phyloP scores from a whole-genome alignment of 1,284 basidiomycete species.

The Cryptococcus sp. region DNA sequence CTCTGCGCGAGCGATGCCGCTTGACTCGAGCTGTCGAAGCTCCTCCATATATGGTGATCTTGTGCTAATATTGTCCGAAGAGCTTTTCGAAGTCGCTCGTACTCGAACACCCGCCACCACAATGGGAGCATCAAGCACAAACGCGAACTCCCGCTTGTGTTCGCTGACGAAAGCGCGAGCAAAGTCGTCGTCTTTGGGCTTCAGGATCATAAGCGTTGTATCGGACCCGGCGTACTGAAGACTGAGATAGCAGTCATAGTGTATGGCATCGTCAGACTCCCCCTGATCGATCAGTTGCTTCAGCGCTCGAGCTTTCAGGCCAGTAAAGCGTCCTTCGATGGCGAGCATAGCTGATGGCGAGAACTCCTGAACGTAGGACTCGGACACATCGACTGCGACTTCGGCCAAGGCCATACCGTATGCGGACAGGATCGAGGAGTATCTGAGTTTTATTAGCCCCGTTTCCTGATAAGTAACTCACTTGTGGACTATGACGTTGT shows the following conservation, averaged over 20 bases:
- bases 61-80: constrained; percentile 16
- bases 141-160: constrained; percentile 47
- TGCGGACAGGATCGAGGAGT: constrained; percentile 41
- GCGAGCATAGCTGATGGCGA: constrained; percentile 32
- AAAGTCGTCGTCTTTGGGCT: constrained; percentile 34
- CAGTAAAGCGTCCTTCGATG: constrained; percentile 27
- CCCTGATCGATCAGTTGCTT: constrained; percentile 74
- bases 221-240: constrained; percentile 41
- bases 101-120: constrained; percentile 45
- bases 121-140: constrained; percentile 37
- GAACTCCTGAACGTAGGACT: constrained; percentile 10
- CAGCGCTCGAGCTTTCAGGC: constrained; percentile 57
- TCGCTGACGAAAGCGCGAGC: constrained; percentile 35
- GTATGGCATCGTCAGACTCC: constrained; percentile 71
- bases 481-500: constrained; percentile 58
- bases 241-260: constrained; percentile 61
- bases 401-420: constrained; percentile 46
- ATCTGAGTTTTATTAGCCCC: constrained; percentile 15
- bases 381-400: constrained; percentile 33
- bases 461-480: constrained; percentile 52
- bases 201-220: constrained; percentile 46
- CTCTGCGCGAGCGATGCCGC: constrained; percentile 3
- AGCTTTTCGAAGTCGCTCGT: constrained; percentile 36
- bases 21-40: constrained; percentile 14
- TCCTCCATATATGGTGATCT: constrained; percentile 23